Base-by-base conservation (phyloP, 371 early-diverging fungal species). In the Mortierella sp. region DNA sequence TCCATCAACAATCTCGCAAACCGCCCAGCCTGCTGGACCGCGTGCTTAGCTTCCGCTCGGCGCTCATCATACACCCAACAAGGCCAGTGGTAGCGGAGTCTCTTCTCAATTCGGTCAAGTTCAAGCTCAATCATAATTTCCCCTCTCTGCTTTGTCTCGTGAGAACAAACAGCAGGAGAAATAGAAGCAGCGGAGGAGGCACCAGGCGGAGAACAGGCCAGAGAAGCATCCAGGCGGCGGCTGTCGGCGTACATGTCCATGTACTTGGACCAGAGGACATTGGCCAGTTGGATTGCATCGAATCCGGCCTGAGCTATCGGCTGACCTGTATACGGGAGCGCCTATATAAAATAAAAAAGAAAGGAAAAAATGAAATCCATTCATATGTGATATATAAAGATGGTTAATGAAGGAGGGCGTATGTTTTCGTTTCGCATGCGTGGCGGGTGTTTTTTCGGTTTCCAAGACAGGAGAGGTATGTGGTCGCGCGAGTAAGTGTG, bases 251-350 rank as follows among this genome's bases (percentile, higher is more conserved):
- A 81, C 42, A 84, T 48, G 48, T 8, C 9, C 48, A 11, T 8
- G 48, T 48, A 48, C 48, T 11, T 48, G 14, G 48, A 48, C 48
- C 48, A 48, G 14, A 48, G 72, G 5, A 78, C 50, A 28, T 81
- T 79, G 65, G 81, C 81, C 38, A 84, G 63, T 1, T 28, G 45
- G 28, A 52, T 75, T 21, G 81, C 81, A 68, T 84, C 85, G 19
- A 71, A 75, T 0, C 79, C 85, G 19, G 85, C 85, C 44, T 81
- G 82, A 6, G 55, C 77, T 74, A 84, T 74, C 47, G 85, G 79
- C 50, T 84, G 85, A 24, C 85, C 85, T 16, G 77, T 76, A 55
- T 81, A 79, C 3, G 82, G 81, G 2, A 84, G 63, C 10, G 77
- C 79, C 84, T 84, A 55, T 34, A 48, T 70, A 5, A 34, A n/a